Evolutionary conservation across 1,284 basidiomycete genomes (phyloP), one percentile per base, ranked within the genome.

Genomic region (Cutaneotrichosporon daszewskae): DNA sequence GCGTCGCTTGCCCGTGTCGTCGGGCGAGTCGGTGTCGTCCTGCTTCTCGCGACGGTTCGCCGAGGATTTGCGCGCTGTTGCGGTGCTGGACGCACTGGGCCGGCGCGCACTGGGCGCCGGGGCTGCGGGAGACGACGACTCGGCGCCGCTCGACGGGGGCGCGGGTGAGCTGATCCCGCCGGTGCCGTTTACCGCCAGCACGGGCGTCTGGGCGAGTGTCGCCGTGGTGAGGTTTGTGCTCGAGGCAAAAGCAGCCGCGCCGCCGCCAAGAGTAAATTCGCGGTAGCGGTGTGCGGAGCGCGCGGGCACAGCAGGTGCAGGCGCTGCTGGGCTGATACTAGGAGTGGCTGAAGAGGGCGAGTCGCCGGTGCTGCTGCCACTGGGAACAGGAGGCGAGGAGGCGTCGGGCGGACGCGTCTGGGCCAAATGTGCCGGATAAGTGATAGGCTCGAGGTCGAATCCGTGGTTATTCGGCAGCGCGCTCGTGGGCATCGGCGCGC

Each of bases 351-450:
- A 25, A 13, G 18, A 5, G 28, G 37, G 37, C 2, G 37, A 29
- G 6, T 19, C 17, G 10, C 19, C 10, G 2, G 14, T 32, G 28
- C 16, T n/a, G n/a, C n/a, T n/a, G n/a, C n/a, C n/a, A n/a, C n/a
- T n/a, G n/a, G n/a, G n/a, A n/a, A n/a, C 26, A n/a, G 26, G 26
- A 28, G 40, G 25, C 14, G 18, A 32, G 10, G 22, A 19, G 14
- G 26, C n/a, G 26, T n/a, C 26, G 12, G 58, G 57, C 4, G 54
- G 38, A 33, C 32, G 42, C 22, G 46, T 55, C 36, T 56, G 59
- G 13, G 56, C 59, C n/a, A 62, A 45, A 43, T 55, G 55, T 1
- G 53, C 39, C 11, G 58, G 58, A 35, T 61, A 60, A 1, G 53
- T 56, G 33, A 59, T 55, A 2, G 58, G 54, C 29, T 60, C 59